phyloP scores from a whole-genome alignment of 2,329 filamentous ascomycete genomes.

The Fusarium verrucosum region DNA sequence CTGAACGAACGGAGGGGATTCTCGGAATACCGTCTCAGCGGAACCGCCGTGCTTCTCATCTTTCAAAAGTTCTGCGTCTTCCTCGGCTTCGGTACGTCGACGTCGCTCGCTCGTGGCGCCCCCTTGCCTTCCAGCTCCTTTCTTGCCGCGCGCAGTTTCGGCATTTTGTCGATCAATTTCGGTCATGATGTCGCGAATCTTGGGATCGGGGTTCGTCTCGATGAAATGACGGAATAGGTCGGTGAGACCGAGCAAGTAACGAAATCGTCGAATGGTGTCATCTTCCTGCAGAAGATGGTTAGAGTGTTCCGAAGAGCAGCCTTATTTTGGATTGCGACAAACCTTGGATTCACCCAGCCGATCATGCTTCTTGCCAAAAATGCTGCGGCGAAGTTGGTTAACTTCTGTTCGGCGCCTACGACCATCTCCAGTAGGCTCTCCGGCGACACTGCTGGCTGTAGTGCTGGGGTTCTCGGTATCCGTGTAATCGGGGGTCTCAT shows the following conservation, averaged over 20 bases:
- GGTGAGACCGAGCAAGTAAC: conserved; percentile 92
- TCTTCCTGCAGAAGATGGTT: conserved; percentile 72
- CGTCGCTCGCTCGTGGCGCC: conserved; percentile 81
- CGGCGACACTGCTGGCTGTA: conserved; percentile 84
- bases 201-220: conserved; percentile 94
- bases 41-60: conserved; percentile 90
- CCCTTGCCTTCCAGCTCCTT: conserved; percentile 80
- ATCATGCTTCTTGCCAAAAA: conserved; percentile 95
- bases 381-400: conserved; percentile 87
- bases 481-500: conserved; percentile 72
- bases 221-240: conserved; percentile 99
- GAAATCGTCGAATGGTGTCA: conserved; percentile 92
- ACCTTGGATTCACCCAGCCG: conserved; percentile 92
- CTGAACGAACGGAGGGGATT: conserved; percentile 89
- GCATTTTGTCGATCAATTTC: conserved; percentile 95
- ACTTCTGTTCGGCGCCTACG: conserved; percentile 87
- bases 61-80: conserved; percentile 87
- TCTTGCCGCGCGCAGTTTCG: conserved; percentile 75
- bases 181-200: conserved; percentile 90
- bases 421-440: conserved; percentile 78
- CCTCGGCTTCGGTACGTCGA: conserved; percentile 94
- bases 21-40: conserved; percentile 89
- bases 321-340: conserved; percentile 35
- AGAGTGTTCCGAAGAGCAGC: conserved; percentile 11
- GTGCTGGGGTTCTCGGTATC: conserved; percentile 75